Evolutionary conservation across 331 rosid species (phyloP), one percentile per base, ranked within the genome.

Genomic region (Erythrophleum ivorense): DNA sequence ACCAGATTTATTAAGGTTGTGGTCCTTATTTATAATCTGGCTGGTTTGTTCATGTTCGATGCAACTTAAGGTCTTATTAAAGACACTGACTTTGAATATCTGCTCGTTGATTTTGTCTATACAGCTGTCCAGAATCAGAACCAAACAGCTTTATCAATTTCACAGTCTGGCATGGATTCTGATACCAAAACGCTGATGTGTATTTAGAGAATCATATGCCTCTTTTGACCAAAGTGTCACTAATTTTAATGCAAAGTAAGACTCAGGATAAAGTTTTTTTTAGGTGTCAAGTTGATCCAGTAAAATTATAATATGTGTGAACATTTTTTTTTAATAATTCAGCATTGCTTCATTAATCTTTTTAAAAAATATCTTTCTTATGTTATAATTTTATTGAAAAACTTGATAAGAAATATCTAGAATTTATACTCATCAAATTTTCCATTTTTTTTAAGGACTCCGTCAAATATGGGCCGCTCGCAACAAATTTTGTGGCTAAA

Each of bases 61-160:
- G 31, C 16, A 71, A 50, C 36, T 73, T 36, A 54, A n/a, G 78
- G 78, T 55, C 33, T 31, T 7, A 7, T 31, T 4, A 11, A 63
- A 16, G 19, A 8, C 50, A 15, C 1, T 3, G 15, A 1, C 7
- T 59, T 12, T 24, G 38, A 24, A 6, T 63, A 71, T 24, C 14
- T 46, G 58, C 7, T 48, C 29, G 14, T 49, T 49, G 46, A 15
- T 52, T 50, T 12, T 46, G 75, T 3, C 11, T 7, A 24, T 46
- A 71, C 13, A 21, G 11, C 14, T 24, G 76, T 29, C 57, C 58
- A 48, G 75, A 70, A 46, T 70, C 40, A 70, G 75, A 70, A 70
- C 58, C 58, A 6, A 21, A 70, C 40, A 46, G 40, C 40, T 69
- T 46, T 38, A 29, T 48, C 15, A 49, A 53, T 45, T 48, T 71